Percentiles rank a stretch among this genome's conserved stretches.
These are phyloP conservation scores for Tetraselmis chui DNA, from an alignment of 139 green algal species.

Conservation along the genomic window DNA sequence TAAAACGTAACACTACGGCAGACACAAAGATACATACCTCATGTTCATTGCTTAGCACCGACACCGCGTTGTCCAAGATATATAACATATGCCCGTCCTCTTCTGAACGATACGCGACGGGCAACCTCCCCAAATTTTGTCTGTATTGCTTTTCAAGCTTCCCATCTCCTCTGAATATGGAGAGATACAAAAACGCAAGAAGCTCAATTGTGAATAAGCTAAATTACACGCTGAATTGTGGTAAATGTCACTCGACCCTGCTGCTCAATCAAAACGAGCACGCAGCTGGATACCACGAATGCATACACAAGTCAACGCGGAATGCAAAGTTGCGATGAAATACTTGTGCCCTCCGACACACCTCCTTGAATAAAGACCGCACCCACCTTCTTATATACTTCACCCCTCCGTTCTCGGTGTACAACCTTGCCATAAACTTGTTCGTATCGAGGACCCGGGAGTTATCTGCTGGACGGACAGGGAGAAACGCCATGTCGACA, in stretches of 20 bases:
- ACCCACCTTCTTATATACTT: not conserved
- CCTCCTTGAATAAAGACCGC: not conserved
- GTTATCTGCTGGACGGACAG: not conserved
- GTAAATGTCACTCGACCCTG: too few relatives aligned
- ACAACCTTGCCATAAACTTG: not conserved
- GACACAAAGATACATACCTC: too few relatives aligned
- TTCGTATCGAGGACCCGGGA: not conserved
- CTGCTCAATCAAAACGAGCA: too few relatives aligned
- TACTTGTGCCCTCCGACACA: too few relatives aligned
- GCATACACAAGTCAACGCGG: too few relatives aligned
- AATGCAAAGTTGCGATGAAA: too few relatives aligned
- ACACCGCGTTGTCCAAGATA: not conserved
- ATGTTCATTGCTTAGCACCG: not conserved
- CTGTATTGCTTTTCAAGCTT: constrained; percentile 2
- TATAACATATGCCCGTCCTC: not conserved
- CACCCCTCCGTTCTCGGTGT: constrained; percentile 1
- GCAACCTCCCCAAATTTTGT: not conserved
- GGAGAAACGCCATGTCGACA: not conserved
- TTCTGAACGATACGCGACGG: not conserved
- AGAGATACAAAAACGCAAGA: not conserved
- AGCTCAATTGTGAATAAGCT: too few relatives aligned
- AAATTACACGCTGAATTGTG: too few relatives aligned
- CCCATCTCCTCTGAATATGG: not conserved
- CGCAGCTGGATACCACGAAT: too few relatives aligned
- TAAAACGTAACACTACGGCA: too few relatives aligned